Conservation (phyloP, 2,329 filamentous ascomycete species). For the Cryphonectria naterciae region DNA sequence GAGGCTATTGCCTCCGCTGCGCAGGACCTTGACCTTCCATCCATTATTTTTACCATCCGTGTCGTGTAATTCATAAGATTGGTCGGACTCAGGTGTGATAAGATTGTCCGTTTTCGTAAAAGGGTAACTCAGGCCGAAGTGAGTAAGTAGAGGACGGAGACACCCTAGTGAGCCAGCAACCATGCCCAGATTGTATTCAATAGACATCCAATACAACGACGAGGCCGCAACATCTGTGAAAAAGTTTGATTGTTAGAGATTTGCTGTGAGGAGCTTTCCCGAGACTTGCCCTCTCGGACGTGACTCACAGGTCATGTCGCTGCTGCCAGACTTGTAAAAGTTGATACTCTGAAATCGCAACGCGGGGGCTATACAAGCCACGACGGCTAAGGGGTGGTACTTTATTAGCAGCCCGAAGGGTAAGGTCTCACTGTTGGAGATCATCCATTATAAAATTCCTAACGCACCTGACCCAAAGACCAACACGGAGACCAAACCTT, state of each 20-base stretch:
- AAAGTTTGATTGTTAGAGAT: background rate
- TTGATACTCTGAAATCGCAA: conserved; percentile 21
- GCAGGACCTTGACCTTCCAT: background rate
- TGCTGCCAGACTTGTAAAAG: conserved; percentile 23
- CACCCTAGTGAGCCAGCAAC: conserved; percentile 27
- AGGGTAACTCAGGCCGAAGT: conserved; percentile 14
- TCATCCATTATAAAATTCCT: background rate
- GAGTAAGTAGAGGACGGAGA: conserved; percentile 21
- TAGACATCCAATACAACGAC: conserved; percentile 30
- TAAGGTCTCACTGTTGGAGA: background rate
- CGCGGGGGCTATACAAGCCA: conserved; percentile 28
- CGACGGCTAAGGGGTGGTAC: conserved; percentile 5
- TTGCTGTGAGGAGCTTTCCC: background rate
- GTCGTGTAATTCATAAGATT: background rate
- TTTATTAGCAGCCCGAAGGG: background rate
- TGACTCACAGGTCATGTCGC: conserved; percentile 26
- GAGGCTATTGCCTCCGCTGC: background rate
- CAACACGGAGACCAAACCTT: conserved; percentile 17
- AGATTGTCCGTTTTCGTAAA: background rate
- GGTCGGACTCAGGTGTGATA: conserved; percentile 3
- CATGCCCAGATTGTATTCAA: conserved; percentile 28
- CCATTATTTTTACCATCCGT: no score
- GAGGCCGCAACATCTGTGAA: conserved; percentile 22
- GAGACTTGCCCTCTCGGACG: background rate
- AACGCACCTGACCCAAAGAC: conserved; percentile 19